Base-by-base conservation (phyloP, 2,329 filamentous ascomycete species). In the Arthroderma uncinatum region DNA sequence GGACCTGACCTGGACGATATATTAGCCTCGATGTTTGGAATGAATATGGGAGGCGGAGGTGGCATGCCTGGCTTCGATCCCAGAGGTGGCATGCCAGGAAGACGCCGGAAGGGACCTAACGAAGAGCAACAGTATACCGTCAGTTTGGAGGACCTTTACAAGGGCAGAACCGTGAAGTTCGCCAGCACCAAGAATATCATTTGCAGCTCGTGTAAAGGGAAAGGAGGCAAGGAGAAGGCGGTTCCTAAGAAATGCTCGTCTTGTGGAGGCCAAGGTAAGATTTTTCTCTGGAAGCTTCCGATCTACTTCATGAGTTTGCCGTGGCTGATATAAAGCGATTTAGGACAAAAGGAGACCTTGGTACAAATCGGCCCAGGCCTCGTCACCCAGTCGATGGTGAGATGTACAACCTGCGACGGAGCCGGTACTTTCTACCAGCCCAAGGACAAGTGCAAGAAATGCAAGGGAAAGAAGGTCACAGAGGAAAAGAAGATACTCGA, bases 361-460 rank as follows among this genome's bases (percentile, higher is more conserved):
- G 84, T 87, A 59, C 87, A 90, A 67, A 82, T 97, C 61, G 92
- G 91, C 0, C 89, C 91, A 19, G 90, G 91, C 59, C 78, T 96
- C 69, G 84, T 94, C 61, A 88, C 89, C 30, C 86, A 89, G 66
- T 85, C 89, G 66, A 83, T 85, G 5, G 83, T 91, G 37, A 73
- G 84, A 36, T 98, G 93, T 72, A 84, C 86, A 65, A 84, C 86
- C 66, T 98, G 93, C 74, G 80, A 84, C 59, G 92, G 91, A 34
- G 81, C 84, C n/a, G 93, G 93, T 4, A 84, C 85, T 67, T 84
- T 91, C 67, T 95, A 84, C 76, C 92, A 92, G 72, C 89, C 95
- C 68, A 97, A 97, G 78, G 93, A 98, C 68, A 89, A 89, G 69
- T 98, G 93, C 79, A 95, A 95, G 79, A 96, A 93, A 78, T 98